Percentiles rank a stretch among this genome's conserved stretches.
These are phyloP conservation scores for Yamadazyma oceani DNA, from an alignment of 1,139 yeast species.

Conservation along the genomic window DNA sequence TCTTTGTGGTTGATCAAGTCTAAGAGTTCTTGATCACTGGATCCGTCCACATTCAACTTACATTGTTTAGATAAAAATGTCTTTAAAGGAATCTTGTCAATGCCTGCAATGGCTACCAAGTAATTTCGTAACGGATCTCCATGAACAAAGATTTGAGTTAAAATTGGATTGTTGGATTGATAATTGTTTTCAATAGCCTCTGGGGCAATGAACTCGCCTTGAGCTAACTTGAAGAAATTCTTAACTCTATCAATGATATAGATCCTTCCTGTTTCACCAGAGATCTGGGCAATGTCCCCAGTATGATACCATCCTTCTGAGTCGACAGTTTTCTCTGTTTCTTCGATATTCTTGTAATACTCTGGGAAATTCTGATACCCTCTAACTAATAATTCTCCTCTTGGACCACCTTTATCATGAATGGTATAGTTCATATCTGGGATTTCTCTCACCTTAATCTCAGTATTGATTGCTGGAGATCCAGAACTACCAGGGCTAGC, in stretches of 20 bases:
- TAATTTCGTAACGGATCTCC: slow-evolving; percentile 66
- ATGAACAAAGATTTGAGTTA: slow-evolving; percentile 41
- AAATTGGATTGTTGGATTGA: slow-evolving; percentile 31
- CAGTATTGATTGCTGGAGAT: slow-evolving; percentile 32
- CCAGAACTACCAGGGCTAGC: slow-evolving; percentile 46
- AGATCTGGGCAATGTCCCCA: slow-evolving; percentile 40
- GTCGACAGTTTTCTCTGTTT: slow-evolving; percentile 47
- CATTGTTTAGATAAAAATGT: slow-evolving; percentile 19
- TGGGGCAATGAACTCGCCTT: slow-evolving; percentile 48
- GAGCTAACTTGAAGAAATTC: slow-evolving; percentile 45
- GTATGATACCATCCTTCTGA: slow-evolving; percentile 54
- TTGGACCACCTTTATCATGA: slow-evolving; percentile 35
- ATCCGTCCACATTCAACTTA: slow-evolving; percentile 16
- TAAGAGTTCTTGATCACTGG: slow-evolving; percentile 22
- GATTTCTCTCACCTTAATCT: slow-evolving; percentile 35
- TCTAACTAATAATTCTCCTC: slow-evolving; percentile 43
- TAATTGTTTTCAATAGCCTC: slow-evolving; percentile 43
- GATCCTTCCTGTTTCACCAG: slow-evolving; percentile 25
- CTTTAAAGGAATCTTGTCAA: slow-evolving; percentile 30
- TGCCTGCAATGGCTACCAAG: slow-evolving; percentile 65
- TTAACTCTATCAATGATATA: slow-evolving; percentile 43
- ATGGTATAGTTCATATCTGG: slow-evolving; percentile 40
- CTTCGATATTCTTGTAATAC: slow-evolving; percentile 41
- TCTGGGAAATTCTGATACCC: slow-evolving; percentile 40
- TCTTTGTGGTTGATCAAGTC: slow-evolving; percentile 27